Percentiles rank a stretch among this genome's conserved stretches.
Evolutionary conservation across 1,284 basidiomycete genomes (phyloP).

Genomic region (Singerocomus rubriflavus): DNA sequence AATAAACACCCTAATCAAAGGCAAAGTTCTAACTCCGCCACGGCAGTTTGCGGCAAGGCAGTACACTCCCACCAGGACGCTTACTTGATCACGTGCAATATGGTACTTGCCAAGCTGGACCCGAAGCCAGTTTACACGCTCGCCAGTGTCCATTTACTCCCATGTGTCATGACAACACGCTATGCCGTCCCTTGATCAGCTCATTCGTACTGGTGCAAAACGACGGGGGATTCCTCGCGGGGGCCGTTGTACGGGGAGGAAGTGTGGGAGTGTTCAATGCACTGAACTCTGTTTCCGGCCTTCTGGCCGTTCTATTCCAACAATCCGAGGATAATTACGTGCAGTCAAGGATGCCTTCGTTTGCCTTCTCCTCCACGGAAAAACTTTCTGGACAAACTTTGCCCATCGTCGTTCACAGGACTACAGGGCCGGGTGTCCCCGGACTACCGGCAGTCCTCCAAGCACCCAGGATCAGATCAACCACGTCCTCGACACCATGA

Average conservation of each 20-base stretch:
- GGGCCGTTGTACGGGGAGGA: neutral
- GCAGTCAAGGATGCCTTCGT: conserved; percentile 1
- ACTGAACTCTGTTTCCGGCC: neutral
- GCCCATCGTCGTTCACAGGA: conserved; percentile 41
- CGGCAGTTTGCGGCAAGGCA: too few species aligned
- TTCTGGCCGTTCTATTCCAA: conserved; percentile 2
- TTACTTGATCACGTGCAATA: too few species aligned
- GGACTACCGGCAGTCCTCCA: conserved; percentile 80
- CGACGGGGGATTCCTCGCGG: neutral
- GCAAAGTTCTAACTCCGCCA: too few species aligned
- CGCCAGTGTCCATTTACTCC: neutral
- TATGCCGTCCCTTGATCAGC: conserved; percentile 5
- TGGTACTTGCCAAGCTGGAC: too few species aligned
- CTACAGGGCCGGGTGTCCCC: conserved; percentile 44
- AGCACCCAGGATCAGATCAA: conserved; percentile 80
- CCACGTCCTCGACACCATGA: conserved; percentile 81
- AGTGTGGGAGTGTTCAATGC: conserved; percentile 11
- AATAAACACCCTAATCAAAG: too few species aligned
- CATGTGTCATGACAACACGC: conserved; percentile 9
- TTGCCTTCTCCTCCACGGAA: neutral
- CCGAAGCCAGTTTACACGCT: neutral
- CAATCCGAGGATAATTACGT: conserved; percentile 5
- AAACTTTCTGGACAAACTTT: neutral
- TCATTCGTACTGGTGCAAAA: neutral
- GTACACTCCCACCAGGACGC: too few species aligned